A percentile compares a stretch with the other conserved stretches of the same genome.
Conservation (phyloP, 352 stramenopile genomes). For the Blastocystis sp. region DNA sequence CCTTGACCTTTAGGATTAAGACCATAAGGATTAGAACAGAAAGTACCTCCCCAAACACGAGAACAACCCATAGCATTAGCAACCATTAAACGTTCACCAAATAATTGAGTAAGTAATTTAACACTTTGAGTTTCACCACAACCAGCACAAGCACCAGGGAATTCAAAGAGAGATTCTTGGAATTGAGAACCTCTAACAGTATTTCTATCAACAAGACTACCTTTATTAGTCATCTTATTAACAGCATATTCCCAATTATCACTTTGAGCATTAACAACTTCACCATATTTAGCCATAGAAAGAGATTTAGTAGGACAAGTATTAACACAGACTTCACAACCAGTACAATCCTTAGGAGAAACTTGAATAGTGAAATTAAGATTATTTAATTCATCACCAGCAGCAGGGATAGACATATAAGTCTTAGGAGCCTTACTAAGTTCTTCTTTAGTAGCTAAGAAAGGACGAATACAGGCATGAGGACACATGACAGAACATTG, state of each 20-base stretch:
- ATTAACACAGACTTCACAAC: slow-evolving; percentile 49
- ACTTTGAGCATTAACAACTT: slow-evolving; percentile 41
- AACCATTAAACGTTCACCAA: slow-evolving; percentile 52
- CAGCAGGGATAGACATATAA: slow-evolving; percentile 46
- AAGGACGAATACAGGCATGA: slow-evolving; percentile 49
- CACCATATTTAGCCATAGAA: slow-evolving; percentile 46
- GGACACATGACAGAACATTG: slow-evolving; percentile 50
- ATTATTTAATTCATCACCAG: slow-evolving; percentile 43
- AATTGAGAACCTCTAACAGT: slow-evolving; percentile 49
- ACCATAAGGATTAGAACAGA: slow-evolving; percentile 50
- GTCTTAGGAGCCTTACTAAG: slow-evolving; percentile 44
- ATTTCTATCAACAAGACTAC: slow-evolving; percentile 47
- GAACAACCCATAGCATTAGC: slow-evolving; percentile 50
- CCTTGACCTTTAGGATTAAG: slow-evolving; percentile 41
- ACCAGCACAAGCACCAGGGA: slow-evolving; percentile 48
- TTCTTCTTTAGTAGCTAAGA: slow-evolving; percentile 49
- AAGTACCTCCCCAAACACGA: slow-evolving; percentile 49
- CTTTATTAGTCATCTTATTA: slow-evolving; percentile 46
- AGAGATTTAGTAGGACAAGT: slow-evolving; percentile 49
- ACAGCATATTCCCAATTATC: slow-evolving; percentile 49
- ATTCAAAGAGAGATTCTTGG: slow-evolving; percentile 48
- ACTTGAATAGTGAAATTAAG: slow-evolving; percentile 49
- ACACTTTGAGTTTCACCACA: slow-evolving; percentile 50
- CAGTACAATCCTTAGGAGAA: slow-evolving; percentile 49
- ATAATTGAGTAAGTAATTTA: slow-evolving; percentile 51